These are phyloP conservation scores for Dittrichia graveolens DNA, from an alignment of 129 eudicot genomes.

Conservation along the genomic window DNA sequence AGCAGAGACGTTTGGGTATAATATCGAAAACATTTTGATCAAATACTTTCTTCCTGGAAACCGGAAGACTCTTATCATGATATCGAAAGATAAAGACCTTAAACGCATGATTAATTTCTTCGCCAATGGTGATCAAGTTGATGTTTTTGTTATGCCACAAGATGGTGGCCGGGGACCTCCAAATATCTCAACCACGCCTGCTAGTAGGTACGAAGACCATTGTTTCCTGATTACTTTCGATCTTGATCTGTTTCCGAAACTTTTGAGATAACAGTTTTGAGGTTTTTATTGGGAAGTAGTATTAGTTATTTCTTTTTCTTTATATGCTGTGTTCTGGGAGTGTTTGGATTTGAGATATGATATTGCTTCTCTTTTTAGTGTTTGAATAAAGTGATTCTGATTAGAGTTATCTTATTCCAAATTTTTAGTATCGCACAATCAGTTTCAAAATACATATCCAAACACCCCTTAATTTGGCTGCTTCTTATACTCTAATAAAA, in stretches of 20 bases:
- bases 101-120: constrained; percentile 84
- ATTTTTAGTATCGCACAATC: not conserved
- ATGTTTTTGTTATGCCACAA: constrained; percentile 67
- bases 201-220: constrained; percentile 64
- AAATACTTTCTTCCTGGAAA: constrained; percentile 94
- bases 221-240: not conserved
- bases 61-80: constrained; percentile 73
- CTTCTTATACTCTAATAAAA: constrained; percentile 17
- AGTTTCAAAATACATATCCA: not conserved
- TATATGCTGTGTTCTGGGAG: not conserved
- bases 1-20: constrained; percentile 67
- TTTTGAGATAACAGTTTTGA: too few relatives aligned
- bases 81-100: constrained; percentile 87
- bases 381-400: not conserved
- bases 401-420: too few relatives aligned
- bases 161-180: constrained; percentile 42
- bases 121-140: constrained; percentile 66
- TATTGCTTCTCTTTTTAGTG: too few relatives aligned
- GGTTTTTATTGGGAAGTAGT: too few relatives aligned
- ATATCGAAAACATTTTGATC: constrained; percentile 55
- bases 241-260: too few relatives aligned
- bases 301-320: too few relatives aligned
- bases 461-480: not conserved
- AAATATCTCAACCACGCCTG: constrained; percentile 57
- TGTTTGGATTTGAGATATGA: too few relatives aligned